Evolutionary conservation across 2,329 filamentous ascomycete species (phyloP).

Genomic region (Colletotrichum orbiculare): DNA sequence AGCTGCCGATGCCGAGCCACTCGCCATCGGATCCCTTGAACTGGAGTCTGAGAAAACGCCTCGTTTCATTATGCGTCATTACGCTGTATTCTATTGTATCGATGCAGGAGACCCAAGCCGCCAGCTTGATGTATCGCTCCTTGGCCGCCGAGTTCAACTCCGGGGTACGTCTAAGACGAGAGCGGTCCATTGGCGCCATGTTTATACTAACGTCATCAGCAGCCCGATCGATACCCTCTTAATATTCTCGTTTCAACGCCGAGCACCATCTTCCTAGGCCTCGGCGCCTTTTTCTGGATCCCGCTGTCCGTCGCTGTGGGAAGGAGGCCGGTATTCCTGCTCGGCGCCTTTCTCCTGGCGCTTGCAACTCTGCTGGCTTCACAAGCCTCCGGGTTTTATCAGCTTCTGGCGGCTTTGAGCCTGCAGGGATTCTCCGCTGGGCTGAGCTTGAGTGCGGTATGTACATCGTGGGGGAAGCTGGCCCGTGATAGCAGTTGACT

Average conservation of each 20-base stretch:
- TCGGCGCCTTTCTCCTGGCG: slow-evolving; percentile 40
- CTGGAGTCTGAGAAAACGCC: slow-evolving; percentile 40
- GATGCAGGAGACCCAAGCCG: slow-evolving; percentile 40
- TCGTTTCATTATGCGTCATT: slow-evolving; percentile 37
- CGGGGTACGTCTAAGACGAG: slow-evolving; percentile 29
- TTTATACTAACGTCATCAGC: slow-evolving; percentile 35
- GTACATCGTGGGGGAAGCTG: not conserved
- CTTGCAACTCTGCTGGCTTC: slow-evolving; percentile 40
- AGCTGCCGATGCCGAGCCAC: slow-evolving; percentile 46
- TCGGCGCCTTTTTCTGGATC: slow-evolving; percentile 51
- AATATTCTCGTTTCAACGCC: slow-evolving; percentile 29
- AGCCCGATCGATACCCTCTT: slow-evolving; percentile 15
- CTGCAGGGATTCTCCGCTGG: slow-evolving; percentile 48
- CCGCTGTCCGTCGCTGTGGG: slow-evolving; percentile 50
- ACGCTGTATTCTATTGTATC: slow-evolving; percentile 38
- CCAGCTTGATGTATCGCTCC: slow-evolving; percentile 38
- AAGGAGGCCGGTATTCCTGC: slow-evolving; percentile 47
- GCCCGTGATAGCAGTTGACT: not conserved
- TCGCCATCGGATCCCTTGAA: slow-evolving; percentile 44
- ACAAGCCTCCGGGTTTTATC: slow-evolving; percentile 42
- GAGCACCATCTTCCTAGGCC: slow-evolving; percentile 45
- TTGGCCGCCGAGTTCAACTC: slow-evolving; percentile 39
- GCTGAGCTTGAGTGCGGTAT: slow-evolving; percentile 45
- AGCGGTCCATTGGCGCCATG: not conserved
- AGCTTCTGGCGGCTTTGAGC: slow-evolving; percentile 44